Base-by-base conservation (phyloP, 179 eudicot species). In the Vitellaria paradoxa region DNA sequence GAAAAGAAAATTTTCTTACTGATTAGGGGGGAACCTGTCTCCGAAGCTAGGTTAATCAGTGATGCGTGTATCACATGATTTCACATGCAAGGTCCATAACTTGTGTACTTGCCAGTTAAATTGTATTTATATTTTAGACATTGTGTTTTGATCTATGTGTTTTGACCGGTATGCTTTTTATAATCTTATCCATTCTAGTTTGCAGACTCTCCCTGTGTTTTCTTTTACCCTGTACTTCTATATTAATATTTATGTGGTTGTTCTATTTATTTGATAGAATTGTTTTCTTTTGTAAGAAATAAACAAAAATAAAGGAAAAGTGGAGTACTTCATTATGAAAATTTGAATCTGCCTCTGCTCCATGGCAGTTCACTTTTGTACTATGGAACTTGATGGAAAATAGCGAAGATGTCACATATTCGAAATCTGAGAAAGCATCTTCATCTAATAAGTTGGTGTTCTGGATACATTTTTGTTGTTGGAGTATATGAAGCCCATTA, bases 381-480 rank as follows among this genome's bases (percentile, higher is more conserved):
- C 12, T 42, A 52, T 23, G 64, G 52, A 76, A 66, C 63, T 75
- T 49, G 60, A 47, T 76, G 68, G 71, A 52, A 50, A 65, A 42
- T 69, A 52, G 53, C 11, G 42, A 76, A 65, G 72, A 23, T 50
- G 53, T 65, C 49, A 26, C 59, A 70, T 47, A 74, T 7, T 46
- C 72, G 24, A 69, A 77, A 37, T 76, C 79, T 68, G 71, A 70
- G 21, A 69, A 75, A 80, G 78, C 65, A 71, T 68, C 79, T 80
- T 65, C 82, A 59, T 50, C 82, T 69, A 76, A 46, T 69, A 75
- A 80, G 78, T 70, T 80, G 78, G 40, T 74, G 50, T 60, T 68
- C 64, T 45, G 68, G 68, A 55, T 59, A 26, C 13, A 37, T 64
- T 21, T 72, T 42, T 50, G 5, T 69, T 5, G 1, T 30, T 21